A percentile compares a stretch with the other conserved stretches of the same genome.
Evolutionary conservation across 768 basidiomycete species (phyloP).

Genomic region (Tricholoma bakamatsutake): DNA sequence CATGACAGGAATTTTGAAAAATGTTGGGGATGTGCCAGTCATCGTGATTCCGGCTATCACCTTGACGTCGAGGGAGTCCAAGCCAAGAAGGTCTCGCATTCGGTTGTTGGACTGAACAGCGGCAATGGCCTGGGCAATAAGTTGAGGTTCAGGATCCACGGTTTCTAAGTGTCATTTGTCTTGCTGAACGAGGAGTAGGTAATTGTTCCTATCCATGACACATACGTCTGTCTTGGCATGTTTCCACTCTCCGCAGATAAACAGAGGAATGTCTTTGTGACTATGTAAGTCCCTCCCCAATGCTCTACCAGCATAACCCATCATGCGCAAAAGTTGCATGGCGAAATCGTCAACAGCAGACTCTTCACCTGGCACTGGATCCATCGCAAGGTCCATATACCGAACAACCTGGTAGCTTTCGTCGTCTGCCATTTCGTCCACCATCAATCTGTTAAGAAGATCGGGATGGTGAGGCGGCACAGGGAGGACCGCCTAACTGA

Average conservation of each 20-base stretch:
- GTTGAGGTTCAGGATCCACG: slow-evolving; percentile 3
- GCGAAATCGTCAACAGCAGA: slow-evolving; percentile 31
- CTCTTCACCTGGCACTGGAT: slow-evolving; percentile 14
- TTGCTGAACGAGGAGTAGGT: slow-evolving; percentile 21
- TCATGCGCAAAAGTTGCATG: slow-evolving; percentile 18
- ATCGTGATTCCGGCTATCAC: slow-evolving; percentile 25
- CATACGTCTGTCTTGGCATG: slow-evolving; percentile 21
- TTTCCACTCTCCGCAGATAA: slow-evolving; percentile 22
- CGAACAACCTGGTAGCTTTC: slow-evolving; percentile 10
- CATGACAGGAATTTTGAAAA: slow-evolving; percentile 22
- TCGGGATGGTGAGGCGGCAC: not conserved
- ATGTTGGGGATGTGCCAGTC: slow-evolving; percentile 23
- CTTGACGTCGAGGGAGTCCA: slow-evolving; percentile 13
- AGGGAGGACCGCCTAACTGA: not conserved
- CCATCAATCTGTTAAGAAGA: not conserved
- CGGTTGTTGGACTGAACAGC: not conserved
- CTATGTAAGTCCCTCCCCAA: slow-evolving; percentile 12
- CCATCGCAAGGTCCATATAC: slow-evolving; percentile 19
- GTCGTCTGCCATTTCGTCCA: slow-evolving; percentile 5
- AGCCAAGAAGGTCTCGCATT: slow-evolving; percentile 6
- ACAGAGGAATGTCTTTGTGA: slow-evolving; percentile 18
- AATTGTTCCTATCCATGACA: slow-evolving; percentile 20
- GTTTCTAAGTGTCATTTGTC: slow-evolving; percentile 14
- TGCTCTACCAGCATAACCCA: slow-evolving; percentile 16
- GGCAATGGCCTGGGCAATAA: not conserved